These are phyloP conservation scores for Pterula multifida DNA, from an alignment of 1,284 basidiomycete species.

Conservation along the genomic window DNA sequence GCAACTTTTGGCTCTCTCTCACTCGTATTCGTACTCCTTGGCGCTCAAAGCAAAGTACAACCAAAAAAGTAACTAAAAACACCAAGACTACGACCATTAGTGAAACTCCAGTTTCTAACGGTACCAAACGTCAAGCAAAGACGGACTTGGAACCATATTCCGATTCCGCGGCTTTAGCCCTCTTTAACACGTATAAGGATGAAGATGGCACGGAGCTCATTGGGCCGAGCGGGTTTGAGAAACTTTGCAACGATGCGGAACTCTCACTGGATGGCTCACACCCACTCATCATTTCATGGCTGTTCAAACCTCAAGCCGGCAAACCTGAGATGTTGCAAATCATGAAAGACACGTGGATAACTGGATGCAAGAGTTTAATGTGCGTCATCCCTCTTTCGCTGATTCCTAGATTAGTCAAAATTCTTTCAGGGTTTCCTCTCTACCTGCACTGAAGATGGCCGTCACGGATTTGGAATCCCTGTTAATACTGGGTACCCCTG, in stretches of 20 bases:
- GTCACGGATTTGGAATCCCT: constrained; percentile 51
- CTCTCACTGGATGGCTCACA: constrained; percentile 58
- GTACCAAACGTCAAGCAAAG: constrained; percentile 12
- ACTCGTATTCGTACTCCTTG: not conserved
- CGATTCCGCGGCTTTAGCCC: constrained; percentile 29
- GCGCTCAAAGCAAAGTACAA: not conserved
- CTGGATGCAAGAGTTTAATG: constrained; percentile 44
- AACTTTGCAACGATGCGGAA: constrained; percentile 48
- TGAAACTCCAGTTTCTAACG: constrained; percentile 6
- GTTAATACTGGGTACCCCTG: constrained; percentile 37
- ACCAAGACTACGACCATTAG: not conserved
- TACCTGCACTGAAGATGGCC: constrained; percentile 33
- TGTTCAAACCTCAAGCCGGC: constrained; percentile 33
- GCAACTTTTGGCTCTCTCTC: not conserved
- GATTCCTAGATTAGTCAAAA: constrained; percentile 1
- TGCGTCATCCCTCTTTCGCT: constrained; percentile 21
- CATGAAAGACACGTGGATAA: constrained; percentile 53
- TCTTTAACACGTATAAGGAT: constrained; percentile 59
- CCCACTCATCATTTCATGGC: constrained; percentile 65
- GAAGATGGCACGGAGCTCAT: constrained; percentile 43
- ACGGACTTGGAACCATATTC: constrained; percentile 32
- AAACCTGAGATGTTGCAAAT: constrained; percentile 52
- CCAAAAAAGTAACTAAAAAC: not conserved
- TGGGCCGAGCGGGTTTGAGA: constrained; percentile 56
- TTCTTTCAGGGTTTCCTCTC: constrained; percentile 41